These are phyloP conservation scores for Rhynchosporium graminicola DNA, from an alignment of 2,329 filamentous ascomycete genomes.

Conservation along the genomic window DNA sequence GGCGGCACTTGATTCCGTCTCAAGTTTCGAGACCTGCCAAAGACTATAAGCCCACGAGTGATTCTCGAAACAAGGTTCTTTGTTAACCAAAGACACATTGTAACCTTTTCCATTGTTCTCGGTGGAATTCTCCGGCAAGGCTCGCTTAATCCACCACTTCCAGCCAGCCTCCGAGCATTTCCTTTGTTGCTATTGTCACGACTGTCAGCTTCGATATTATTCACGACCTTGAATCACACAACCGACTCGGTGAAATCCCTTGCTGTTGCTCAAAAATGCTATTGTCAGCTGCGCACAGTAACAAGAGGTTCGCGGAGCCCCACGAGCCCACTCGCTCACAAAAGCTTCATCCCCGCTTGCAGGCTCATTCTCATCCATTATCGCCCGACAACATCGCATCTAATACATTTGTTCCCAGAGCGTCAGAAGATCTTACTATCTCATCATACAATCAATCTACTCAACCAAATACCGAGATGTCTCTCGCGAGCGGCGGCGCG, in stretches of 20 bases:
- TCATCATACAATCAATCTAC: not conserved
- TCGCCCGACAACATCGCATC: not conserved
- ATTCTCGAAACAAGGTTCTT: too few species aligned
- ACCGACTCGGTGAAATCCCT: not conserved
- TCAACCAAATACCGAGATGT: not conserved
- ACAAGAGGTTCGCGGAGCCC: not conserved
- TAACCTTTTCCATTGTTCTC: not conserved
- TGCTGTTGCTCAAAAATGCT: not conserved
- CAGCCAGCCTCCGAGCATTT: not conserved
- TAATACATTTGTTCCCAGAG: not conserved
- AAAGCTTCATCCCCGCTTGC: not conserved
- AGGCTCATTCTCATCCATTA: not conserved
- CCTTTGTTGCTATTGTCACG: slow-evolving; percentile 10
- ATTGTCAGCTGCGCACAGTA: slow-evolving; percentile 4
- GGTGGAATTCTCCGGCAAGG: not conserved
- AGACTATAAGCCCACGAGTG: too few species aligned
- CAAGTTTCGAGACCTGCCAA: too few species aligned
- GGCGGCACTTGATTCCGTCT: too few species aligned
- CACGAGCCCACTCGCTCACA: slow-evolving; percentile 1
- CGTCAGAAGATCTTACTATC: not conserved
- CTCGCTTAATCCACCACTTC: slow-evolving; percentile 7
- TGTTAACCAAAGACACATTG: not conserved
- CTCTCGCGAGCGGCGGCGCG: not conserved
- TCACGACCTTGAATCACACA: not conserved
- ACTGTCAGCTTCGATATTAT: slow-evolving; percentile 5